Base-by-base conservation (phyloP, 2,329 filamentous ascomycete species). In the Venturia pyrina region DNA sequence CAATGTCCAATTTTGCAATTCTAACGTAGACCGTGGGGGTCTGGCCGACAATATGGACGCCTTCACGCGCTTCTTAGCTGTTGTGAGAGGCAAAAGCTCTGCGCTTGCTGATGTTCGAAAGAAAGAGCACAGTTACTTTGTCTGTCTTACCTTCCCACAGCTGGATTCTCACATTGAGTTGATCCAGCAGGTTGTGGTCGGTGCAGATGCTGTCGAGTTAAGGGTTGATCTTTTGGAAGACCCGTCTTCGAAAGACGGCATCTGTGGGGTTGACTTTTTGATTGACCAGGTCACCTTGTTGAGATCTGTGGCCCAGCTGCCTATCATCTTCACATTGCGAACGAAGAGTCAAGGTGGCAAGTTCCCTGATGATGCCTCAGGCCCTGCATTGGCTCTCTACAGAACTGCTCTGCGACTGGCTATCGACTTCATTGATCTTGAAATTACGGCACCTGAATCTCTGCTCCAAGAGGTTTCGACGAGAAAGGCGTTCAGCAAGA, bases 1-100 rank as follows among this genome's bases (percentile, higher is more conserved):
- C 80, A 99, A 96, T 74, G 89, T 91, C 71, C 87, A 96, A 71
- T 98, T 96, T 79, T 90, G 93, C 79, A 96, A 90, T 75, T 91
- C 91, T 63, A 86, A 80, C 59, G 79, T 83, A 2, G 81, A 80
- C 28, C 76, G 77, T 17, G 66, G 71, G 11, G 79, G 80, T 44
- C 76, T 86, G 63, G 76, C 80, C 15, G 78, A 80, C 66, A 81
- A 84, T 37, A 81, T 88, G 46, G 79, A 85, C 61, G 89, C 93
- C 72, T 95, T 96, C 71, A 80, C 81, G 21, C 85, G 87, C 61
- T 93, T 96, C 74, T 76, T 93, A 62, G 82, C 82, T 48, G 81
- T 88, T 43, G 86, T 93, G 67, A 88, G 84, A 53, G 90, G 90
- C 32, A 78, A 79, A 75, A 74, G 70, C 67, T 78, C 75, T 80